These are phyloP conservation scores for Neospora caninum DNA, from an alignment of 169 alveolate species.

Conservation along the genomic window DNA sequence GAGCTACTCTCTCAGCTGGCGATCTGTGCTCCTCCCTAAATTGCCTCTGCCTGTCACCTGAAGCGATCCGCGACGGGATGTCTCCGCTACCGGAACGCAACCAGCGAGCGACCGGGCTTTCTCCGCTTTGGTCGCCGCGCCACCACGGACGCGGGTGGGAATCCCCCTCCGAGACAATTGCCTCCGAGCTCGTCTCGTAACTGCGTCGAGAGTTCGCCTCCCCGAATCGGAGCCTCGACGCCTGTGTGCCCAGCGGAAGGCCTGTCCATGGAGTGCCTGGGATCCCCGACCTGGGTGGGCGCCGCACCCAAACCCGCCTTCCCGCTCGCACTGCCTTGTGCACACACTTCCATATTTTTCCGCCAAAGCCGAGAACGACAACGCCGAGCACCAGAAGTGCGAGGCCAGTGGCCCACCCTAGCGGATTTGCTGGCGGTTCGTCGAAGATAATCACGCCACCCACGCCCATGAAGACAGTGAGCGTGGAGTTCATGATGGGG, in stretches of 20 bases:
- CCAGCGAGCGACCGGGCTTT: background rate
- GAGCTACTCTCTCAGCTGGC: background rate
- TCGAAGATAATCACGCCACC: conserved; percentile 7
- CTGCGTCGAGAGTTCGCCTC: background rate
- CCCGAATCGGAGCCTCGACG: background rate
- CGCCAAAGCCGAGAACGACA: conserved; percentile 31
- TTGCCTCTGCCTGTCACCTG: background rate
- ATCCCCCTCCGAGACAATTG: no score
- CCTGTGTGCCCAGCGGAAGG: background rate
- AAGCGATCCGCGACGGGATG: background rate
- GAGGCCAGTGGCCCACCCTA: conserved; percentile 5
- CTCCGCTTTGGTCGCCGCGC: background rate
- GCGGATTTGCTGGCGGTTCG: background rate
- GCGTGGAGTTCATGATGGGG: conserved; percentile 21
- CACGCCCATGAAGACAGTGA: conserved; percentile 2
- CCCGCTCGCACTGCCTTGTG: background rate
- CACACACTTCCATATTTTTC: background rate
- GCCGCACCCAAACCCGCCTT: background rate
- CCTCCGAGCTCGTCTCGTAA: no score
- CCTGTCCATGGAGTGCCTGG: background rate
- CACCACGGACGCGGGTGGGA: background rate
- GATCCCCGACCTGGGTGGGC: background rate
- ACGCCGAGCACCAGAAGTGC: conserved; percentile 3
- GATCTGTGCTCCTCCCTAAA: background rate
- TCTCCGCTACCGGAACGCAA: background rate